Conservation (phyloP, 1,139 yeast genomes). For the Zygosaccharomyces sapae region DNA sequence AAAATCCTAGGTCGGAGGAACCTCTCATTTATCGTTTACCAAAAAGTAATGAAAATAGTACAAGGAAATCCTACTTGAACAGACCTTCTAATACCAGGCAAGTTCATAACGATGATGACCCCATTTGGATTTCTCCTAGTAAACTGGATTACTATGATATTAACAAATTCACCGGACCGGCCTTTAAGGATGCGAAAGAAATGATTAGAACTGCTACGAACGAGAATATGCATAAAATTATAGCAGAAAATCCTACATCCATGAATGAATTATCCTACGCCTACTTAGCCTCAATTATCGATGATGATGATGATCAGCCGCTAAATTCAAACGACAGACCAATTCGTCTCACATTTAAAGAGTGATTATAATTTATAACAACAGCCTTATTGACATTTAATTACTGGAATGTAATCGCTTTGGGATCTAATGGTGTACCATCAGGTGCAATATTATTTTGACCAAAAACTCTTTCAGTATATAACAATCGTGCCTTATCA, state of each 20-base stretch:
- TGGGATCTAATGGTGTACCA: conserved; percentile 49
- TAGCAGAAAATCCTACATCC: background rate
- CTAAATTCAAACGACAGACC: conserved; percentile 13
- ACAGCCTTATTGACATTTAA: background rate
- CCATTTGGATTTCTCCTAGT: conserved; percentile 36
- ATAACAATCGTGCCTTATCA: conserved; percentile 65
- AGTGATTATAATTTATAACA: background rate
- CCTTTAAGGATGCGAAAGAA: conserved; percentile 5
- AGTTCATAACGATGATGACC: conserved; percentile 24
- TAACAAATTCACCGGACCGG: conserved; percentile 16
- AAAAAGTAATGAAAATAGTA: background rate
- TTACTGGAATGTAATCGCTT: conserved; percentile 40
- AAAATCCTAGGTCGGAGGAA: conserved; percentile 1
- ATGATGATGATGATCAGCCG: conserved; percentile 11
- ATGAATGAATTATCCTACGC: conserved; percentile 18
- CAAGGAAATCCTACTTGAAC: background rate
- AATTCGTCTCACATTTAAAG: conserved; percentile 16
- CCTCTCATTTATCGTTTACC: conserved; percentile 16
- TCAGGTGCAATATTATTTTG: conserved; percentile 54
- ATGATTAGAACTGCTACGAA: background rate
- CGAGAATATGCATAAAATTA: background rate
- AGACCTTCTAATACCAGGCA: background rate
- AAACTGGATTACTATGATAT: conserved; percentile 28
- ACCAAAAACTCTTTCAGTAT: conserved; percentile 45
- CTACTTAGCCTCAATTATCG: conserved; percentile 18